These are phyloP conservation scores for Gremmenia infestans DNA, from an alignment of 2,329 filamentous ascomycete species.

Conservation along the genomic window DNA sequence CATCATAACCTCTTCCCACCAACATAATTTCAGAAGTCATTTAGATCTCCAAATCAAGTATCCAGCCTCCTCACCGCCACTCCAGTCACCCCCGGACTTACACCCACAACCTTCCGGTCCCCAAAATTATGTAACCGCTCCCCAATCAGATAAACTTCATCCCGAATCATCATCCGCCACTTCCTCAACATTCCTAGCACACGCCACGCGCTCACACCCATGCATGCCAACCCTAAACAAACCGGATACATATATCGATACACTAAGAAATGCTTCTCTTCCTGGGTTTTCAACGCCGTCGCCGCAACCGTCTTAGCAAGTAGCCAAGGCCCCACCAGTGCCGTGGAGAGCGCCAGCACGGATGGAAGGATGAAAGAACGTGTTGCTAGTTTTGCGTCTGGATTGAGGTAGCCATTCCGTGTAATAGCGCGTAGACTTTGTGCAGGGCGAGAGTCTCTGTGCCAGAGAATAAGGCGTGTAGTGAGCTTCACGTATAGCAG, in stretches of 20 bases:
- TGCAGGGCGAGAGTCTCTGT: constrained; percentile 66
- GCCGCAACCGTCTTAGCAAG: constrained; percentile 50
- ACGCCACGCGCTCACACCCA: constrained; percentile 47
- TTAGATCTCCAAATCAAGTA: constrained; percentile 14
- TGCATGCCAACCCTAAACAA: constrained; percentile 32
- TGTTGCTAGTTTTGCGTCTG: constrained; percentile 74
- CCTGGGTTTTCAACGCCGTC: constrained; percentile 27
- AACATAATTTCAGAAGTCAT: not conserved
- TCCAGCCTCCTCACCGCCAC: constrained; percentile 25
- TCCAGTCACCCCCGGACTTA: constrained; percentile 8
- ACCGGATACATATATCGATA: constrained; percentile 73
- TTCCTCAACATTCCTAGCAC: constrained; percentile 59
- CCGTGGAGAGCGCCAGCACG: constrained; percentile 52
- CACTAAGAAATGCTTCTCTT: constrained; percentile 28
- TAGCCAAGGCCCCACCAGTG: constrained; percentile 60
- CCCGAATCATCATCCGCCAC: constrained; percentile 79
- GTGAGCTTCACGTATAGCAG: constrained; percentile 84
- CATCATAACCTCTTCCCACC: not conserved
- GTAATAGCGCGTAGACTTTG: constrained; percentile 70
- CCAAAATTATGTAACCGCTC: constrained; percentile 94
- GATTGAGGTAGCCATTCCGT: constrained; percentile 70
- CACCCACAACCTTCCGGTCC: constrained; percentile 31
- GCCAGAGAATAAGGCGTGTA: constrained; percentile 61
- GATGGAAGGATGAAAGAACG: constrained; percentile 81
- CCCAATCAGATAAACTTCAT: constrained; percentile 94